phyloP scores from a whole-genome alignment of 495 filamentous ascomycete species.

The Penicillium fimorum region DNA sequence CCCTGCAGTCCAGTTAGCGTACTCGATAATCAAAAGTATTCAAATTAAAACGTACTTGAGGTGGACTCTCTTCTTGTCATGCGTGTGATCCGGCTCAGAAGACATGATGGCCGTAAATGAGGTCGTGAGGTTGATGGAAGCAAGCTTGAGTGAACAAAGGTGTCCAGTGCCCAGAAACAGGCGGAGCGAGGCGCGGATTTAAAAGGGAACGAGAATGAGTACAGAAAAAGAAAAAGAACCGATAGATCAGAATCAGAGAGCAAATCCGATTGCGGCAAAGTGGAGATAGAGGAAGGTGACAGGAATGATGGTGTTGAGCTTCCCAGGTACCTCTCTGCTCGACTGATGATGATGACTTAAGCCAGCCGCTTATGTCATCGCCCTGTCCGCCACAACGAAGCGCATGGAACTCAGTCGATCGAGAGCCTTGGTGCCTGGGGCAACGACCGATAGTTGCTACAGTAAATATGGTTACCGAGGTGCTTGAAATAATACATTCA shows the following conservation, averaged over 20 bases:
- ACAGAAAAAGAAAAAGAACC: slow-evolving; percentile 19
- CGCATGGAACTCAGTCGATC: slow-evolving; percentile 44
- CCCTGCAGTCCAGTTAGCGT: slow-evolving; percentile 56
- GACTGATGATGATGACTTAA: slow-evolving; percentile 48
- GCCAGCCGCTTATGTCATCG: slow-evolving; percentile 29
- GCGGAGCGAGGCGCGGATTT: slow-evolving; percentile 6
- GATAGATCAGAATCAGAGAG: slow-evolving; percentile 21
- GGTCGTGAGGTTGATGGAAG: slow-evolving; percentile 26
- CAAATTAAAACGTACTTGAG: slow-evolving; percentile 63
- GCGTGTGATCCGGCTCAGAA: slow-evolving; percentile 67
- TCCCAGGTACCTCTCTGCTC: slow-evolving; percentile 17
- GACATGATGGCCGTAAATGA: slow-evolving; percentile 32
- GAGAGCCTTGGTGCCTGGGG: slow-evolving; percentile 28
- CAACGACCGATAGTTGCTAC: background rate
- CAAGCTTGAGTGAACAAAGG: slow-evolving; percentile 23
- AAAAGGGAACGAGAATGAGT: slow-evolving; percentile 10
- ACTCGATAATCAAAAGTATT: slow-evolving; percentile 12
- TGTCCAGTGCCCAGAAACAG: slow-evolving; percentile 21
- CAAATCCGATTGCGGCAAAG: slow-evolving; percentile 21
- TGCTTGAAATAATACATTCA: background rate
- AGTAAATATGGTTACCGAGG: slow-evolving; percentile 1
- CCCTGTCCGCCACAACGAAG: slow-evolving; percentile 36
- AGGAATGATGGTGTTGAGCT: slow-evolving; percentile 32
- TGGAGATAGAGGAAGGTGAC: slow-evolving; percentile 21
- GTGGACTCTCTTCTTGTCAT: slow-evolving; percentile 85